A percentile compares a stretch with the other conserved stretches of the same genome.
Conservation (phyloP, 257 asterid genomes). For the Nicotiana benthamiana region DNA sequence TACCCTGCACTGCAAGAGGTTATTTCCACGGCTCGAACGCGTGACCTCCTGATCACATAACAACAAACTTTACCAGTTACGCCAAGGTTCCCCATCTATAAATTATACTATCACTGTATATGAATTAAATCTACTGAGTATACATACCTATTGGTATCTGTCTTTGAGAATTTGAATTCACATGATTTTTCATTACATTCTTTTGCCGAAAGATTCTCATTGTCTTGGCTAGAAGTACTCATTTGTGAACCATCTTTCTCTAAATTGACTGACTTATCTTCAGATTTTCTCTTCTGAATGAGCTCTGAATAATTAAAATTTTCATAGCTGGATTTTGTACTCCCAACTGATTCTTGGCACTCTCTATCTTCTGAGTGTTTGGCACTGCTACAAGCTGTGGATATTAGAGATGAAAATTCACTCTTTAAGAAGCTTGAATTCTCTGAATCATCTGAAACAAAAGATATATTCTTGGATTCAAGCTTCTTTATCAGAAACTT, state of each 20-base stretch:
- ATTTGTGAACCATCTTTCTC: conserved; percentile 10
- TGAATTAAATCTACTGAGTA: no score
- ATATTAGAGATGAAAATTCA: conserved; percentile 43
- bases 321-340: neutral
- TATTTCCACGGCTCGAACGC: no score
- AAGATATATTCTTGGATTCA: conserved; percentile 33
- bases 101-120: neutral
- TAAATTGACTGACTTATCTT: neutral
- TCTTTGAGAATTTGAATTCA: neutral
- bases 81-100: no score
- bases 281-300: no score
- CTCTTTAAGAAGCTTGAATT: conserved; percentile 24
- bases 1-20: no score
- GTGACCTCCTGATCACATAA: no score
- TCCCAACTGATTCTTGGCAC: conserved; percentile 15
- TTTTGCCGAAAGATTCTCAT: neutral
- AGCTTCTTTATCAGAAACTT: conserved; percentile 54
- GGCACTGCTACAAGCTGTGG: conserved; percentile 6
- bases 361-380: neutral
- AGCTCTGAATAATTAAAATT: neutral
- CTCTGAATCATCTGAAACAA: conserved; percentile 38
- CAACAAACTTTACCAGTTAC: no score
- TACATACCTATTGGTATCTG: conserved; percentile 13
- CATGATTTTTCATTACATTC: neutral
- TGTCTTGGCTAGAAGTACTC: neutral